These are phyloP conservation scores for Monilinia polystroma DNA, from an alignment of 2,329 filamentous ascomycete genomes.

Conservation along the genomic window DNA sequence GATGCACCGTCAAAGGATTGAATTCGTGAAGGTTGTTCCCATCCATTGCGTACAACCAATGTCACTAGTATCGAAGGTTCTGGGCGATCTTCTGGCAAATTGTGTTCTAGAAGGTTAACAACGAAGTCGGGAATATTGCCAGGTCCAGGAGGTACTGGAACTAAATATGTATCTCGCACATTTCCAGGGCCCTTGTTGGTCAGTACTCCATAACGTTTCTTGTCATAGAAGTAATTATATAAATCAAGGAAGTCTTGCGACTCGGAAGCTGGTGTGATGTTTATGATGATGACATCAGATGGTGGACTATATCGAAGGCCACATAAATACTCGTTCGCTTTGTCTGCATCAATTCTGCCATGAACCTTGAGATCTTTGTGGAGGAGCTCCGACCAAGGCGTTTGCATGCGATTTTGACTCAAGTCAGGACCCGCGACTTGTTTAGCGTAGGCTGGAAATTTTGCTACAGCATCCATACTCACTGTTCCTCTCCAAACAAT, in stretches of 20 bases:
- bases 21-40: constrained; percentile 19
- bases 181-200: constrained; percentile 71
- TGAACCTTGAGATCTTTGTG: constrained; percentile 68
- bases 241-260: constrained; percentile 69
- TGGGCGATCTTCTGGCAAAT: constrained; percentile 67
- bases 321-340: constrained; percentile 88
- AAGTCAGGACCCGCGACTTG: constrained; percentile 84
- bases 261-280: constrained; percentile 61
- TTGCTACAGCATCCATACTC: constrained; percentile 73
- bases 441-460: constrained; percentile 74
- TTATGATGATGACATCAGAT: constrained; percentile 81
- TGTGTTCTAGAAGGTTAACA: constrained; percentile 81
- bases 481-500: constrained; percentile 76
- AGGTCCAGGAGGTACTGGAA: constrained; percentile 75
- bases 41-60: constrained; percentile 74
- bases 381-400: constrained; percentile 74
- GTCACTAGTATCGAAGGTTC: constrained; percentile 80
- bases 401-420: constrained; percentile 44
- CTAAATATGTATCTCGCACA: constrained; percentile 87
- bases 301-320: constrained; percentile 77
- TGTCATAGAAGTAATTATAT: constrained; percentile 82
- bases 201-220: constrained; percentile 84
- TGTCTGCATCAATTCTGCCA: constrained; percentile 76
- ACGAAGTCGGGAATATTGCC: constrained; percentile 79
- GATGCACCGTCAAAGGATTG: constrained; percentile 29